Base-by-base conservation (phyloP, 2,329 filamentous ascomycete species). In the Xylaria sp. region DNA sequence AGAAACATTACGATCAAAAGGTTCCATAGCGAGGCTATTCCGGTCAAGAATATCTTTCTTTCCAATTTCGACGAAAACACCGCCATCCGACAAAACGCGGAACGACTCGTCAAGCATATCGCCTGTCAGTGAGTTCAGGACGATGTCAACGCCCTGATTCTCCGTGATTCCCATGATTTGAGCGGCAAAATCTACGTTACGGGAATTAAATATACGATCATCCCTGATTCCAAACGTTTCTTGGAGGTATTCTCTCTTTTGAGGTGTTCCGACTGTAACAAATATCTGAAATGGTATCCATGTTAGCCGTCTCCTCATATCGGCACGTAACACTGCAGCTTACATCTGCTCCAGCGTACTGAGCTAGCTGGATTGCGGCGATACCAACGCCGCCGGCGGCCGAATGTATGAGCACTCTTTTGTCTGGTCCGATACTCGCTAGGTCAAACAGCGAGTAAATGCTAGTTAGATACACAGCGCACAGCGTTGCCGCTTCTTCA, bases 401-500 rank as follows among this genome's bases (percentile, higher is more conserved):
- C 0, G 72, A 71, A 46, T 73, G 72, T 11, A 74, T 72, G 0
- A 74, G 59, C 1, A 72, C 66, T 75, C 28, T 26, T 10, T 73
- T 65, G 9, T 76, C 77, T 1, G 71, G 65, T 17, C 71, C 51
- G 1, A 83, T 66, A 4, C 71, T 59, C 0, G 70, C 70, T 0
- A 79, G 23, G 26, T 79, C 20, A 15, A 75, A 73, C 0, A 83
- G 67, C 0, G 73, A 69, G 28, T 80, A 75, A 6, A 79, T 68
- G 1, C 75, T 73, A 0, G 80, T 80, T 15, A 74, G 13, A 65
- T 74, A 80, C 1, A 77, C 75, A 1, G 74, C n/a, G 1, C 77
- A 75, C 17, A 81, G 71, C 0, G 79, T 77, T 2, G 78, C 77
- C 0, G 77, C 80, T 2, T 79, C 75, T 31, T 76, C 76, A 33